These are phyloP conservation scores for Huiozyma naganishii DNA, from an alignment of 805 yeast species.

Conservation along the genomic window DNA sequence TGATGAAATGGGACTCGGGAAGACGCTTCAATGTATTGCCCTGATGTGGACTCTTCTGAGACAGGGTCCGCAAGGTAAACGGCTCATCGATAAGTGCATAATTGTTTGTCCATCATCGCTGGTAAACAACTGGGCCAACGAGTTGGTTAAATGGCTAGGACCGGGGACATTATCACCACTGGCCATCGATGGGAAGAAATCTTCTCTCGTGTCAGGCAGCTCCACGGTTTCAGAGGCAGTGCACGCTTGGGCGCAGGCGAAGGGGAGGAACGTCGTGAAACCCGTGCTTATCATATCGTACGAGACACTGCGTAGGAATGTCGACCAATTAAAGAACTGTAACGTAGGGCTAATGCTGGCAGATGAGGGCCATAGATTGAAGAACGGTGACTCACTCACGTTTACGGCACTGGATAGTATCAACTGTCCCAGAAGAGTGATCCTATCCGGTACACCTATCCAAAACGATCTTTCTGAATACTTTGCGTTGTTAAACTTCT, in stretches of 20 bases:
- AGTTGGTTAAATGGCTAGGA: conserved; percentile 89
- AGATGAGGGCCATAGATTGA: conserved; percentile 76
- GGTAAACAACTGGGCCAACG: conserved; percentile 96
- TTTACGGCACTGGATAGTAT: conserved; percentile 79
- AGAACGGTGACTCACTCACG: conserved; percentile 85
- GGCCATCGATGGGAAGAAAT: conserved; percentile 82
- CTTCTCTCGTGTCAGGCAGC: conserved; percentile 37
- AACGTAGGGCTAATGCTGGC: conserved; percentile 82
- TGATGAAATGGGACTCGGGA: conserved; percentile 93
- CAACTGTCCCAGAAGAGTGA: conserved; percentile 79
- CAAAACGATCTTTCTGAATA: conserved; percentile 93
- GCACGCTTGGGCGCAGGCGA: conserved; percentile 76
- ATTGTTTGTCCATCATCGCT: conserved; percentile 92
- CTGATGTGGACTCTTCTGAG: conserved; percentile 84
- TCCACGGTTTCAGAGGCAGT: conserved; percentile 58
- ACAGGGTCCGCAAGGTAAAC: conserved; percentile 76
- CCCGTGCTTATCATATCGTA: conserved; percentile 92
- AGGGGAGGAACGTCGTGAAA: conserved; percentile 78
- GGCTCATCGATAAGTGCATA: conserved; percentile 78
- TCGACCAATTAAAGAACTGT: conserved; percentile 58
- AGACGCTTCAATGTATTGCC: conserved; percentile 80
- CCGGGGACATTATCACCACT: conserved; percentile 80
- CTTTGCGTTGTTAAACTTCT: conserved; percentile 79
- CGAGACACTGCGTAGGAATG: conserved; percentile 84
- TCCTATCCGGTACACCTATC: conserved; percentile 91